phyloP scores from a whole-genome alignment of 768 basidiomycete genomes.

The Holtermannia corniformis region DNA sequence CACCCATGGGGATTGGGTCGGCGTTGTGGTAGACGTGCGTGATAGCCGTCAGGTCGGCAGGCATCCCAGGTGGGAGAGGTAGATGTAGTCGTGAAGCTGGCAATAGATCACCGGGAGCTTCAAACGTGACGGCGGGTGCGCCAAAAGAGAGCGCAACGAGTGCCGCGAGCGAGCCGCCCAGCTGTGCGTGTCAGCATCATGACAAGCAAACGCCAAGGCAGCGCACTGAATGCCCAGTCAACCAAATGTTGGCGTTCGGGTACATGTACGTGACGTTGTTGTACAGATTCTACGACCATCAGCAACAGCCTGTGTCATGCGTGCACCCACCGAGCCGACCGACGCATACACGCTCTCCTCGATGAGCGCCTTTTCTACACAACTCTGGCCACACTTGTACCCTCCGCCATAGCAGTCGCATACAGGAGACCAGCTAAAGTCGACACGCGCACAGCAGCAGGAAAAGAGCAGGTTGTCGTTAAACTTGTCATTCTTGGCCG shows the following conservation, averaged over 20 bases:
- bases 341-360: conserved; percentile 84
- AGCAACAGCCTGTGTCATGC: background rate
- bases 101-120: conserved; percentile 76
- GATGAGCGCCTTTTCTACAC: conserved; percentile 65
- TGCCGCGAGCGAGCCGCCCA: conserved; percentile 77
- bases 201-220: background rate
- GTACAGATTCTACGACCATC: conserved; percentile 62
- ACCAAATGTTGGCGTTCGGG: conserved; percentile 79
- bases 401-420: conserved; percentile 73
- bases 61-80: conserved; percentile 59
- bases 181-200: conserved; percentile 48
- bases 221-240: conserved; percentile 51
- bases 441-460: conserved; percentile 93
- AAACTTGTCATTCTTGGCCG: conserved; percentile 75
- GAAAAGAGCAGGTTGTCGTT: conserved; percentile 93
- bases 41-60: conserved; percentile 42
- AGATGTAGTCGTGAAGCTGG: conserved; percentile 74
- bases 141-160: conserved; percentile 84
- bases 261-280: conserved; percentile 87
- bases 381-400: conserved; percentile 68
- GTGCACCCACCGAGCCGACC: conserved; percentile 59
- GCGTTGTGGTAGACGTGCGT: conserved; percentile 88
- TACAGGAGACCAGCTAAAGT: conserved; percentile 85
- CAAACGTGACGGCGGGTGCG: conserved; percentile 81
- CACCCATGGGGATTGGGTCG: conserved; percentile 73